Base-by-base conservation (phyloP, 306 rosid species). In the Lathyrus aphaca region DNA sequence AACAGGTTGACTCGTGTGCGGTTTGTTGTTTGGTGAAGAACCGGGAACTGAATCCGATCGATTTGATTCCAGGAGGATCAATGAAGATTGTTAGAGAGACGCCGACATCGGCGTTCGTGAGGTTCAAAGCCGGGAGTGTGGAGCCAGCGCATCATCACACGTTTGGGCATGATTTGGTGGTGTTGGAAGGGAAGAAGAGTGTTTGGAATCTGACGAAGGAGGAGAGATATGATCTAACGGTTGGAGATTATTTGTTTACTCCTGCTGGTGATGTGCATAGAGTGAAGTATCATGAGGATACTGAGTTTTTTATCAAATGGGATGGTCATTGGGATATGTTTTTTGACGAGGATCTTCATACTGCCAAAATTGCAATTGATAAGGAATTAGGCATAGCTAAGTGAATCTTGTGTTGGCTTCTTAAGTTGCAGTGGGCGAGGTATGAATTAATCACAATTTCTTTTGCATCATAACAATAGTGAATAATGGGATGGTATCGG, bases 121-220 rank as follows among this genome's bases (percentile, higher is more conserved):
- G 85, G 71, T 92, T 92, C 50, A 79, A 77, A 81, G 96, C 96
- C 0, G 95, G 95, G 71, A 89, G 92, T 39, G 92, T 89, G 13
- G 98, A 92, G 72, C 98, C 95, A 10, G 98, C 96, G 8, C 98
- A 92, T 25, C 96, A 87, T 79, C 98, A 89, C 57, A 89, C 95
- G 0, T 89, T 87, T 32, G 98, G 98, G 19, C 98, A 92, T 39
- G 98, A 92, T 55, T 64, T 92, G 89, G 91, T 89, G 43, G 98
- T 92, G 68, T 5, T 79, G 3, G 78, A 84, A 62, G 98, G 95
- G 71, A 89, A 73, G 73, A 92, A 92, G 85, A 92, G 85, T 1
- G 96, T 92, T 42, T 92, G 98, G 98, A 92, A 92, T 73, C 10
- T 89, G 59, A 89, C 77, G 8, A 89, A 86, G 72, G 72, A 82